Conservation (phyloP, 2,329 filamentous ascomycete genomes). For the Talaromyces sp. region DNA sequence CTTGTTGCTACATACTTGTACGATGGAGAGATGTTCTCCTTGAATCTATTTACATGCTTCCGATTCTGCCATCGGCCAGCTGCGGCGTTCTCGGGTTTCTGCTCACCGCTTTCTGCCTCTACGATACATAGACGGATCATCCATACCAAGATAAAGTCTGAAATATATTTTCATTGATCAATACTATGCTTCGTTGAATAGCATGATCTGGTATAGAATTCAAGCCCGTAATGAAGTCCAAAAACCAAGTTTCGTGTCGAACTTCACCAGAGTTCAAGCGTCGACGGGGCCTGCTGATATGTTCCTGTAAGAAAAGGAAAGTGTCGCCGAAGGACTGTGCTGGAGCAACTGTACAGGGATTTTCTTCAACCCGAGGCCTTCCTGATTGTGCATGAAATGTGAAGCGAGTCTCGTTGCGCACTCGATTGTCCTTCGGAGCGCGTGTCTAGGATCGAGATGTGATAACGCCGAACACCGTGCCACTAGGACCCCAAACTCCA, state of each 20-base stretch:
- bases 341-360: not conserved
- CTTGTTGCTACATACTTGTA: not conserved
- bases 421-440: not conserved
- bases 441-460: not conserved
- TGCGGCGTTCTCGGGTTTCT: not conserved
- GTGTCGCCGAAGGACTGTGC: not conserved
- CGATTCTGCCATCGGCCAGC: slow-evolving; percentile 9
- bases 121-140: too few species aligned
- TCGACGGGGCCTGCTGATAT: not conserved
- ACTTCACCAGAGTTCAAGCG: not conserved
- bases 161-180: not conserved
- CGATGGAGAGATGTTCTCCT: not conserved
- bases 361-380: too few species aligned
- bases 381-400: not conserved
- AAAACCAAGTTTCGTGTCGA: not conserved
- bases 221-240: too few species aligned
- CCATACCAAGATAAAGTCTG: not conserved
- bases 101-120: slow-evolving; percentile 11
- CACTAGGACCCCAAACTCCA: not conserved
- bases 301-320: not conserved
- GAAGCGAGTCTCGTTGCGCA: not conserved
- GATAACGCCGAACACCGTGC: not conserved
- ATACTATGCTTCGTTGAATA: not conserved
- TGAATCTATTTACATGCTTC: not conserved
- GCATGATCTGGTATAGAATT: not conserved